Base-by-base conservation (phyloP, 1,284 basidiomycete genomes). In the Pholiota adiposa region DNA sequence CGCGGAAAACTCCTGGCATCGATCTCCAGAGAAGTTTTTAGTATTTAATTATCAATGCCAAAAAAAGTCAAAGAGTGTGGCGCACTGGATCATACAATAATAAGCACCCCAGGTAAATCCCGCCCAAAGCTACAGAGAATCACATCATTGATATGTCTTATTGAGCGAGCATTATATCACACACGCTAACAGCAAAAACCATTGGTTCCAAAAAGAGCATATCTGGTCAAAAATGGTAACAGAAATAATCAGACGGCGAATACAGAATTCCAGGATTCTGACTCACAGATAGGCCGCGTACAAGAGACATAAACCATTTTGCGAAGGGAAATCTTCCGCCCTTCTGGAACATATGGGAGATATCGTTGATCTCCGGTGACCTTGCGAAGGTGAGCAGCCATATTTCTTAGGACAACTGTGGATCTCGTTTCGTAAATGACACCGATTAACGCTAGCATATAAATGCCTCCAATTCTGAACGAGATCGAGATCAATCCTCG, bases 201-300 rank as follows among this genome's bases (percentile, higher is more conserved):
- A 92, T 81, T 0, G 91, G 91, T 67, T 95, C 92, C 0, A 89
- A 89, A 44, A 85, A 58, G 44, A 93, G 72, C 51, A 93, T 76
- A 63, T 83, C 88, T 91, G 49, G 0, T 23, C 7, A 7, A 11
- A 3, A 8, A 9, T 19, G 21, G 21, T 43, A 23, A 19, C 19
- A 21, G 41, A n/a, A n/a, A 18, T 6, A 43, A n/a, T n/a, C n/a
- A n/a, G n/a, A n/a, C n/a, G n/a, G n/a, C n/a, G n/a, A 23, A 43
- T 43, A 4, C 18, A 19, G 19, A 23, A 18, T 6, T 3, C n/a
- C 41, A 6, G 11, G n/a, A 21, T 4, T 6, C 1, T 43, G 41
- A 43, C 83, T 63, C 62, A 88, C 87, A 79, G 38, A 90, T 65
- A 2, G 90, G 88, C 19, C 90, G 75, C 1, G 86, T 89, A 63